Evolutionary conservation across 345 rosid species (phyloP), one percentile per base, ranked within the genome.

Genomic region (Lepidium sativum): DNA sequence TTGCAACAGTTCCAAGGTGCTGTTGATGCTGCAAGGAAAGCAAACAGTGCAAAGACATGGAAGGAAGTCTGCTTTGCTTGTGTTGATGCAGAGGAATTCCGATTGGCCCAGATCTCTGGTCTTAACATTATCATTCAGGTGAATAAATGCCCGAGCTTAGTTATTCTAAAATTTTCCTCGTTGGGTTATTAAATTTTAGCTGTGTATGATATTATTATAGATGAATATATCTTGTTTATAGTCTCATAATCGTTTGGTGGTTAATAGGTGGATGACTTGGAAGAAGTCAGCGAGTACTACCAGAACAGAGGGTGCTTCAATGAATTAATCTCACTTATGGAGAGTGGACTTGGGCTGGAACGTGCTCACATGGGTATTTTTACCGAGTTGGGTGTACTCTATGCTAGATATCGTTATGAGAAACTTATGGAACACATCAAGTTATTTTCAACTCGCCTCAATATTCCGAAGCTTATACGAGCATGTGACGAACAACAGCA

Each of bases 281-380:
- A 94, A 74, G 99, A 94, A 72, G 97, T 94, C 63, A 90, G 99
- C 17, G 96, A 94, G 67, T 94, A 63, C 74, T 94, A 94, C 76
- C 99, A 94, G 84, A 90, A 94, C 80, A 83, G 92, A 83, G 99
- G 99, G 41, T 80, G 84, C 85, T 94, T 94, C 81, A 94, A 80
- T 81, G 99, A 94, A 61, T 58, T 94, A 58, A 94, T 94, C 72
- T 90, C 99, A 65, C 97, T 94, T 54, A 88, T 94, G 96, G 99
- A 94, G 82, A 94, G 99, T 77, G 99, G 99, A 57, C 77, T 92
- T 31, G 97, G 99, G 44, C 78, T 94, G 47, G 99, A 94, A 79
- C 95, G 97, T 29, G 99, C 97, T 29, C 99, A 94, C 75, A 94
- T 94, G 99, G 99, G 97, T 25, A 94, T 94, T 48, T 94, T 94